Conservation (phyloP, 202 grass and related monocot genomes). For the Setaria viridis region DNA sequence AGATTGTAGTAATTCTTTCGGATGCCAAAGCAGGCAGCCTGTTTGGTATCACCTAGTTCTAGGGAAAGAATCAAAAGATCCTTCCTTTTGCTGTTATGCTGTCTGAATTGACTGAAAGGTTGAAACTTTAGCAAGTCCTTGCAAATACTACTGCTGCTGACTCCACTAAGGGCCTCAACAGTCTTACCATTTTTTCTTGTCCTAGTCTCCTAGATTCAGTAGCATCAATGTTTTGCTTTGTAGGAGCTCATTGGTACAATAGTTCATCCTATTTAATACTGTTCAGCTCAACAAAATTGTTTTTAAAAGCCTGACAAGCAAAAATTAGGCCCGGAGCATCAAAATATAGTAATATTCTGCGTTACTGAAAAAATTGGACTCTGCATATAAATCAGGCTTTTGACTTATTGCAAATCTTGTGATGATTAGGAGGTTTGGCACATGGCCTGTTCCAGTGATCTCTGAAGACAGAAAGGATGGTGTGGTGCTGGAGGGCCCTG, state of each 20-base stretch:
- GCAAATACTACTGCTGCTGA: not conserved
- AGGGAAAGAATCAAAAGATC: not conserved
- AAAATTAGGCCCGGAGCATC: not conserved
- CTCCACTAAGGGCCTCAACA: not conserved
- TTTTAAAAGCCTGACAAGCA: not conserved
- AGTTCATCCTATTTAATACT: not conserved
- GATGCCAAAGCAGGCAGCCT: not conserved
- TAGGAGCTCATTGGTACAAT: not conserved
- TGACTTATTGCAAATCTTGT: conserved; percentile 42
- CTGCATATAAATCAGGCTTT: not conserved
- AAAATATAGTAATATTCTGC: not conserved
- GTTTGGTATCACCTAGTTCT: not conserved
- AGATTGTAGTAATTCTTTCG: not conserved
- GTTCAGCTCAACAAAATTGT: not conserved
- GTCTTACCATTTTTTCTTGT: conserved; percentile 3
- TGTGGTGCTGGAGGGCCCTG: conserved; percentile 78
- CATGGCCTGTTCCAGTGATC: conserved; percentile 92
- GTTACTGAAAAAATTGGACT: not conserved
- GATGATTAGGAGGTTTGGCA: conserved; percentile 82
- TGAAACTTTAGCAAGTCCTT: not conserved
- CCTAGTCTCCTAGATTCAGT: no score
- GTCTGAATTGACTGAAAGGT: conserved; percentile 12
- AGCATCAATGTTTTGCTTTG: no score
- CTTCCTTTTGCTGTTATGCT: not conserved
- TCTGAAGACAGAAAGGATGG: conserved; percentile 58